These are phyloP conservation scores for Termitomyces sp. DNA, from an alignment of 768 basidiomycete species.

Conservation along the genomic window DNA sequence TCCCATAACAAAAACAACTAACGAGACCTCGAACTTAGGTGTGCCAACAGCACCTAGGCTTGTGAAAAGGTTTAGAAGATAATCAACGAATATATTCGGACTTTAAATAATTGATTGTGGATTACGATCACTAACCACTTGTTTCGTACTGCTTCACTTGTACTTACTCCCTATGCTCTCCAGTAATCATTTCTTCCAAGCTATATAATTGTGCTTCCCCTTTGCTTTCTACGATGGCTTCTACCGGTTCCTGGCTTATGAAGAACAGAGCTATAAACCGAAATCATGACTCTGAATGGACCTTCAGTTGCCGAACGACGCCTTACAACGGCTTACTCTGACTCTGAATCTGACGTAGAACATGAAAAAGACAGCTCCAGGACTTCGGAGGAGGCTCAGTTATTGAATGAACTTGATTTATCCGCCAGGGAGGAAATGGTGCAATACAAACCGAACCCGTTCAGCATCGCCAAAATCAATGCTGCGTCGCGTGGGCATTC, in stretches of 20 bases:
- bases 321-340: constrained; percentile 13
- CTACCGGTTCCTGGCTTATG: background rate
- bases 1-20: too few species aligned
- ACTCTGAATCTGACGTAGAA: constrained; percentile 16
- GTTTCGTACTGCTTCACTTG: background rate
- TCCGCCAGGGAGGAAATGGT: constrained; percentile 55
- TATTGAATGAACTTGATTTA: constrained; percentile 52
- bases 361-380: constrained; percentile 16
- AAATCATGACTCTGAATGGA: constrained; percentile 22
- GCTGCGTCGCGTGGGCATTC: constrained; percentile 43
- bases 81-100: too few species aligned
- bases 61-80: too few species aligned
- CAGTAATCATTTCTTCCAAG: too few species aligned
- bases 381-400: constrained; percentile 18
- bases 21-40: background rate
- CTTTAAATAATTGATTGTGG: background rate
- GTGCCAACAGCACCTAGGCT: too few species aligned
- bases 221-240: background rate
- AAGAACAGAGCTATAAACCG: background rate
- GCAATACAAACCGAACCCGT: constrained; percentile 69
- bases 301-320: constrained; percentile 29
- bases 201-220: background rate
- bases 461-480: constrained; percentile 77
- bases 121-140: background rate
- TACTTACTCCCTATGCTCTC: background rate